phyloP scores from a whole-genome alignment of 1,284 basidiomycete genomes.

The Erythrobasidium hasegawianum region DNA sequence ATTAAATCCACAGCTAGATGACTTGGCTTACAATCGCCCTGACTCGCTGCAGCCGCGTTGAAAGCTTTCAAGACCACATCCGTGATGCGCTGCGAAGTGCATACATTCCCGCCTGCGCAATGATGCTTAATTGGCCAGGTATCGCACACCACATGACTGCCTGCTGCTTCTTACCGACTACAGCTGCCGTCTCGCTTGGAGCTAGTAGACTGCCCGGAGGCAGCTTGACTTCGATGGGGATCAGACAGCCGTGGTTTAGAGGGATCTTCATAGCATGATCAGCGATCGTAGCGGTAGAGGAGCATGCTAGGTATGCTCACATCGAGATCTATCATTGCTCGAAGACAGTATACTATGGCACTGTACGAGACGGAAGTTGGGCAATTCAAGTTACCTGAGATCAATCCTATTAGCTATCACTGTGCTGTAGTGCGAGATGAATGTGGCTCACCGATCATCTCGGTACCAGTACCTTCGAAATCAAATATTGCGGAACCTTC shows the following conservation, averaged over 20 bases:
- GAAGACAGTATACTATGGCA: conserved; percentile 89
- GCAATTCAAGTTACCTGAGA: conserved; percentile 68
- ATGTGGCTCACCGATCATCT: conserved; percentile 41
- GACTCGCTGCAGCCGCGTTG: conserved; percentile 84
- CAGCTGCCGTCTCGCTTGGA: conserved; percentile 58
- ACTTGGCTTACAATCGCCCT: conserved; percentile 80
- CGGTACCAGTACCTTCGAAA: conserved; percentile 62
- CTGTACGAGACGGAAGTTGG: conserved; percentile 73
- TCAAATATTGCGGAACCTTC: conserved; percentile 81
- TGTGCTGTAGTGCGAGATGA: not conserved
- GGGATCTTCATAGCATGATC: conserved; percentile 65
- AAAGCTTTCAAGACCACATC: conserved; percentile 94
- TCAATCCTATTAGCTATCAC: conserved; percentile 47
- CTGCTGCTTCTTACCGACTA: conserved; percentile 32
- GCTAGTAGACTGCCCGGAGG: conserved; percentile 74
- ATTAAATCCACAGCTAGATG: no score
- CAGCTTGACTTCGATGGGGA: conserved; percentile 63
- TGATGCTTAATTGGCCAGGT: no score
- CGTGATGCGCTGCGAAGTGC: conserved; percentile 83
- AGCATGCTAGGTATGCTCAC: no score
- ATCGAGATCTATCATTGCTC: conserved; percentile 84
- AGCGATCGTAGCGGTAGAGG: no score
- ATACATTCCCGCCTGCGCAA: conserved; percentile 38
- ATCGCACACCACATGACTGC: no score
- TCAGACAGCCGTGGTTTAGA: conserved; percentile 86